Evolutionary conservation across 2,329 filamentous ascomycete species (phyloP).

Genomic region (Aspergillus chevalieri): DNA sequence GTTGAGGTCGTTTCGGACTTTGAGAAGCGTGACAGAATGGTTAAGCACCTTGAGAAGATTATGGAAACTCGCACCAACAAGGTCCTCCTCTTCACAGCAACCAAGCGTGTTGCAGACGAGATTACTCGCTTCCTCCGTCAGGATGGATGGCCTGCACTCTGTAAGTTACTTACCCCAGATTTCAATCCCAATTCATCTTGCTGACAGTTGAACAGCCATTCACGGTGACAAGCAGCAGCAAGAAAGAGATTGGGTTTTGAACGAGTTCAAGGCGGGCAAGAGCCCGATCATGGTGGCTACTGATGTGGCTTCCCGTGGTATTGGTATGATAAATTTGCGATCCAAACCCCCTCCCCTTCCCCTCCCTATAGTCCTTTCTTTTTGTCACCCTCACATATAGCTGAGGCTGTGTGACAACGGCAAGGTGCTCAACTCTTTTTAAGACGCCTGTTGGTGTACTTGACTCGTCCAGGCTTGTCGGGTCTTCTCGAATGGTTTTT

Average conservation of each 20-base stretch:
- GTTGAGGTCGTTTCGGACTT: constrained; percentile 94
- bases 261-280: constrained; percentile 99
- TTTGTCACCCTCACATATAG: constrained; percentile 37
- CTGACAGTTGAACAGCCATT: constrained; percentile 61
- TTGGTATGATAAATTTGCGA: constrained; percentile 84
- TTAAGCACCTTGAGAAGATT: constrained; percentile 93
- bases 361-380: constrained; percentile 25
- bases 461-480: constrained; percentile 83
- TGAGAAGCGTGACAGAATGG: constrained; percentile 96
- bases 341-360: constrained; percentile 36
- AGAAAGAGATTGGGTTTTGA: constrained; percentile 98
- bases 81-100: constrained; percentile 81
- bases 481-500: constrained; percentile 70
- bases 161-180: constrained; percentile 49
- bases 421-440: constrained; percentile 79
- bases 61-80: constrained; percentile 98
- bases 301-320: constrained; percentile 99
- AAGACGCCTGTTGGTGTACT: constrained; percentile 73
- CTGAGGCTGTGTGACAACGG: constrained; percentile 57
- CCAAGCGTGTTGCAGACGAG: constrained; percentile 90
- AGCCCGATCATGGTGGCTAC: constrained; percentile 99
- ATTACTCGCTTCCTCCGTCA: constrained; percentile 96
- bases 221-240: constrained; percentile 99
- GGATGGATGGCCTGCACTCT: constrained; percentile 95
- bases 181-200: constrained; percentile 16